These are phyloP conservation scores for Phaffia australis DNA, from an alignment of 768 basidiomycete genomes.

Conservation along the genomic window DNA sequence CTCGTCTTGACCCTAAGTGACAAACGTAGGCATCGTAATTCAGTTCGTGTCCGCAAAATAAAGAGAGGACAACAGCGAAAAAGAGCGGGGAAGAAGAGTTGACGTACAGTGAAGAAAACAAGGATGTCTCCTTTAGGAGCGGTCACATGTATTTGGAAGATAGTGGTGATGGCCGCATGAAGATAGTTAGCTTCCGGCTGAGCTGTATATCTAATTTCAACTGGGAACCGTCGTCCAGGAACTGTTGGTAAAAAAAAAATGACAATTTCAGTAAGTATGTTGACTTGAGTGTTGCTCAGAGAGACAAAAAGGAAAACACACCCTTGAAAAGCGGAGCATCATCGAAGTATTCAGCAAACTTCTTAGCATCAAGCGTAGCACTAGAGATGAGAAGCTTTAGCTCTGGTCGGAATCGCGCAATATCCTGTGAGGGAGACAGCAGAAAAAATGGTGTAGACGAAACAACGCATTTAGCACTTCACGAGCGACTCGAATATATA, in stretches of 20 bases:
- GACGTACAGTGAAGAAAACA: conserved; percentile 81
- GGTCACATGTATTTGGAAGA: conserved; percentile 98
- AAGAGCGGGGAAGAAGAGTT: not conserved
- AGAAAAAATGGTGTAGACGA: not conserved
- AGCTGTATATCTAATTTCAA: conserved; percentile 97
- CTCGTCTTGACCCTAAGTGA: conserved; percentile 81
- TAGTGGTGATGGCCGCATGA: conserved; percentile 94
- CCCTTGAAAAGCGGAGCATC: conserved; percentile 89
- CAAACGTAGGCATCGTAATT: not conserved
- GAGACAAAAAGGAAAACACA: conserved; percentile 37
- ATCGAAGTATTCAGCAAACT: conserved; percentile 96
- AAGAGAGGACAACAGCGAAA: not conserved
- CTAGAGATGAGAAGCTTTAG: conserved; percentile 84
- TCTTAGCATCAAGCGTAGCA: conserved; percentile 94
- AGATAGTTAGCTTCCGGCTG: conserved; percentile 99
- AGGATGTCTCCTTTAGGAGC: conserved; percentile 96
- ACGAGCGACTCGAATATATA: conserved; percentile 27
- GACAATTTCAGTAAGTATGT: not conserved
- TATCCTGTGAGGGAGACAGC: conserved; percentile 52
- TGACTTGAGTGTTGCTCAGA: not conserved
- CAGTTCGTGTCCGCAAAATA: not conserved
- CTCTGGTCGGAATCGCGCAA: conserved; percentile 90
- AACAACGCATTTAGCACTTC: not conserved
- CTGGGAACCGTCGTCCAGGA: conserved; percentile 91
- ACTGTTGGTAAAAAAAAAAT: conserved; percentile 44